Evolutionary conservation across 129 eudicot genomes (phyloP).

Genomic region (Tagetes patula): DNA sequence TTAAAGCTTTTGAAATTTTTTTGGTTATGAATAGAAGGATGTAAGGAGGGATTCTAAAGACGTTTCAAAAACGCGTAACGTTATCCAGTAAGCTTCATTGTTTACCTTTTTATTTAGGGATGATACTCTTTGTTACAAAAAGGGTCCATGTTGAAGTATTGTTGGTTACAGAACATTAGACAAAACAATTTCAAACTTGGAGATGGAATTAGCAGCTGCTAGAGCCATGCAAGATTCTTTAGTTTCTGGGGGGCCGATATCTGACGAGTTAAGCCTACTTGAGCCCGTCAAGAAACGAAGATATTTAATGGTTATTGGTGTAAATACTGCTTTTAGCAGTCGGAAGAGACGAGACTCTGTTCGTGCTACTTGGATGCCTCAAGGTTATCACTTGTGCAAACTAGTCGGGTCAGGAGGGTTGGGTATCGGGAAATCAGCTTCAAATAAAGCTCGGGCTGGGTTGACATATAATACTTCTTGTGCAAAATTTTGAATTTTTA

Average conservation of each 20-base stretch:
- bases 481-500: neutral
- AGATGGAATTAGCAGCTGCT: conserved; percentile 97
- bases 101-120: neutral
- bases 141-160: neutral
- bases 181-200: conserved; percentile 78
- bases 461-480: neutral
- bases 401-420: neutral
- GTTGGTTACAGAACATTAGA: conserved; percentile 51
- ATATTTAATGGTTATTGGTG: conserved; percentile 83
- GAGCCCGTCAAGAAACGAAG: conserved; percentile 62
- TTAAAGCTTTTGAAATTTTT: neutral
- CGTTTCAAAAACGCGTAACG: conserved; percentile 59
- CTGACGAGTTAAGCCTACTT: conserved; percentile 46
- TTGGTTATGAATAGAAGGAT: conserved; percentile 37
- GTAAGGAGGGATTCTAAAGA: conserved; percentile 43
- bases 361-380: conserved; percentile 99
- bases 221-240: conserved; percentile 86
- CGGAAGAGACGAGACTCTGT: conserved; percentile 88
- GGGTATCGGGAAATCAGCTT: neutral
- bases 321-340: conserved; percentile 95
- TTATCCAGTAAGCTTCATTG: conserved; percentile 55
- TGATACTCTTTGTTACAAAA: neutral
- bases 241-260: conserved; percentile 61
- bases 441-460: neutral
- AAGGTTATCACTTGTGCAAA: conserved; percentile 44